These are phyloP conservation scores for Phaeosphaeriaceae sp. DNA, from an alignment of 2,329 filamentous ascomycete genomes.

Conservation along the genomic window DNA sequence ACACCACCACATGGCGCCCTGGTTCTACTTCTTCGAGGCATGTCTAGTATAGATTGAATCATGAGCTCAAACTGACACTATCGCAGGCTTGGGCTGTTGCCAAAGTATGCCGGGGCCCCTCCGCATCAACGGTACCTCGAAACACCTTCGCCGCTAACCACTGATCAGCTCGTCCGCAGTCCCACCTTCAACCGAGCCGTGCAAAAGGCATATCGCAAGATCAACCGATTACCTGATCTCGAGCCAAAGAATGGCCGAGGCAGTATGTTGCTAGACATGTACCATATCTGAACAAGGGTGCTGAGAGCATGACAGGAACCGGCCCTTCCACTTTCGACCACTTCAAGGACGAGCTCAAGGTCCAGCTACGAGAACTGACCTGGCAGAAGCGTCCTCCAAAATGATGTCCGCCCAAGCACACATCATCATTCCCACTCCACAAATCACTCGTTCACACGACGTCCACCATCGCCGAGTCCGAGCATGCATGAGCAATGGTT, in stretches of 20 bases:
- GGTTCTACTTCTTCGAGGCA: constrained; percentile 44
- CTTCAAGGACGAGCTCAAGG: constrained; percentile 62
- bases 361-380: constrained; percentile 52
- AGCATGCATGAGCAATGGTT: no score
- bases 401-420: constrained; percentile 6
- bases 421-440: background rate
- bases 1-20: constrained; percentile 34
- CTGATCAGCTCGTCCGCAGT: constrained; percentile 58
- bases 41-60: constrained; percentile 11
- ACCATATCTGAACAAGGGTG: background rate
- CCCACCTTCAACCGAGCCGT: constrained; percentile 64
- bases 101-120: constrained; percentile 40
- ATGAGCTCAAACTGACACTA: constrained; percentile 25
- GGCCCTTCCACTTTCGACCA: constrained; percentile 56
- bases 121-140: background rate
- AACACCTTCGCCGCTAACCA: constrained; percentile 6
- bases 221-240: constrained; percentile 56
- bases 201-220: constrained; percentile 57
- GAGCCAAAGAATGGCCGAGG: constrained; percentile 49
- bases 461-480: no score
- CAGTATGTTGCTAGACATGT: constrained; percentile 51
- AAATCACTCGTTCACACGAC: background rate
- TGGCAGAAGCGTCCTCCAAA: constrained; percentile 46
- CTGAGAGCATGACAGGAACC: constrained; percentile 29
- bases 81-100: constrained; percentile 49